Evolutionary conservation across 2,329 filamentous ascomycete genomes (phyloP), one percentile per base, ranked within the genome.

Genomic region (Aspergillus quadrilineatus): DNA sequence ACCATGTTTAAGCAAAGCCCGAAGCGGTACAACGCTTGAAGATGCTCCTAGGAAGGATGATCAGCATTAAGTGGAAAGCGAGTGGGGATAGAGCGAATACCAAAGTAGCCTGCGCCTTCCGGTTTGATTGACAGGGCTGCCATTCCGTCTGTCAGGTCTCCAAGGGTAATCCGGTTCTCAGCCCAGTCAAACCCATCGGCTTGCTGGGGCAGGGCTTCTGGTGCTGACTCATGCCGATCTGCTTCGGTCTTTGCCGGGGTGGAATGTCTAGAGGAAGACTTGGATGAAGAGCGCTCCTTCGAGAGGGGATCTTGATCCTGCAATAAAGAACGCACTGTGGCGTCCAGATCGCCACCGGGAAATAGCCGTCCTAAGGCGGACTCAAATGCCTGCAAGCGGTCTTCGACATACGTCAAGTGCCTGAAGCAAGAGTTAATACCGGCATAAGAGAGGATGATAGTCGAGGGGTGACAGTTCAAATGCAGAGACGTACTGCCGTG

Each of bases 131-230:
- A 74, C 44, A 74, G 58, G 14, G 72, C 72, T n/a, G 72, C 73
- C 73, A 75, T 75, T 15, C 73, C 73, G 59, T 75, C 73, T 3
- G 72, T 72, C 51, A 75, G 53, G 58, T 74, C 72, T 14, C 72
- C 71, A 9, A 73, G 66, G 1, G 72, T 69, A 9, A 75, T 69
- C 53, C 73, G 70, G 50, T 73, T 74, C 54, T 75, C 71, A 6
- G 70, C 68, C 71, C 71, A 73, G 51, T 73, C 71, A 60, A 73
- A 73, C 34, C 68, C 71, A 62, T 72, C 73, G 8, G 72, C 72
- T 60, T 74, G 72, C 50, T 73, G 70, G 6, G 72, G 72, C 30
- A 74, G 59, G 45, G 72, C 68, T 82, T 85, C 63, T 70, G 77
- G 69, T 8, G 73, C 70, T 34, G 70, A 64, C 45, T 74, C 71